Evolutionary conservation across 2,329 filamentous ascomycete genomes (phyloP).

Genomic region (Truncatella angustata): DNA sequence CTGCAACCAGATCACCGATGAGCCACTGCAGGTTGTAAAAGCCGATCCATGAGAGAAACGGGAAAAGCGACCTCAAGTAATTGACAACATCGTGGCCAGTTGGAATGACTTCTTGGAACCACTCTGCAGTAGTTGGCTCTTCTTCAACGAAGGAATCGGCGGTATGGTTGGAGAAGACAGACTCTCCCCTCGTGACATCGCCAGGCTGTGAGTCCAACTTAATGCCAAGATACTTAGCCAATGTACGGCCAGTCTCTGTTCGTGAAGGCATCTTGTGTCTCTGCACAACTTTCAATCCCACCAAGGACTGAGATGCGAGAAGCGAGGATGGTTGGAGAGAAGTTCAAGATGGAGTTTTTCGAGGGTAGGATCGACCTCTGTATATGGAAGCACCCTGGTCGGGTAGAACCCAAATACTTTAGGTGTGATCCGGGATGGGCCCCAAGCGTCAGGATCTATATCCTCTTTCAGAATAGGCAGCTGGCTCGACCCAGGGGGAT

Average conservation of each 20-base stretch:
- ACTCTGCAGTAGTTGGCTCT: conserved; percentile 73
- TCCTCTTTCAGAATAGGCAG: conserved; percentile 6
- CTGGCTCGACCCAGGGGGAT: conserved; percentile 7
- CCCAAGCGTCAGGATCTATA: conserved; percentile 3
- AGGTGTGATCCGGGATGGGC: neutral
- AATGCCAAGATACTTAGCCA: conserved; percentile 82
- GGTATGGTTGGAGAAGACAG: conserved; percentile 70
- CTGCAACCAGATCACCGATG: conserved; percentile 83
- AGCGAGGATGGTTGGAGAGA: neutral
- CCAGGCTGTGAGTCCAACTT: conserved; percentile 67
- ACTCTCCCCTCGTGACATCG: conserved; percentile 73
- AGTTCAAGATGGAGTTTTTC: neutral
- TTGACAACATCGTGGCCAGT: conserved; percentile 46
- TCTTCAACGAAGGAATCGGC: conserved; percentile 80
- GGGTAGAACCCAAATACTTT: conserved; percentile 2
- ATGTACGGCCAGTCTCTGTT: conserved; percentile 64
- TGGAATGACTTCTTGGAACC: conserved; percentile 65
- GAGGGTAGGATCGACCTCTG: conserved; percentile 5
- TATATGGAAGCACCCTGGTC: conserved; percentile 5
- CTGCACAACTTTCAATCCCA: neutral
- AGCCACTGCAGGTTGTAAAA: conserved; percentile 92
- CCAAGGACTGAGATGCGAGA: neutral
- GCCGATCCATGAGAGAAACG: conserved; percentile 84
- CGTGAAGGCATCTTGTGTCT: conserved; percentile 33
- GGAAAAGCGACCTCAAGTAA: conserved; percentile 76